Base-by-base conservation (phyloP, 1,284 basidiomycete genomes). In the Apiotrichum veenhuisii region DNA sequence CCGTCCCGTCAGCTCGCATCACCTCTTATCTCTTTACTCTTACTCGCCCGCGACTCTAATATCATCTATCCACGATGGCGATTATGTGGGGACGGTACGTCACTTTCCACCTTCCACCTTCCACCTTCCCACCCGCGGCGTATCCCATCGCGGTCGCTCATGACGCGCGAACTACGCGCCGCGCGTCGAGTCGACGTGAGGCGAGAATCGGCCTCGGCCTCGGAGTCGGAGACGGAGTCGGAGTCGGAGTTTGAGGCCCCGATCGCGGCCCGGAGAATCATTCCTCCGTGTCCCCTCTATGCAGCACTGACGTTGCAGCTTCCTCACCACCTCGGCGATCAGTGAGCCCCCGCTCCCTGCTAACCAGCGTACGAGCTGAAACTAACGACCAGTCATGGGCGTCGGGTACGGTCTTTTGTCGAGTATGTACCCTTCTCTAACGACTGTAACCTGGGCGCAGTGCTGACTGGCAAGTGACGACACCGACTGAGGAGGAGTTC, bases 401-500 rank as follows among this genome's bases (percentile, higher is more conserved):
- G 40, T 14, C 3, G 61, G 58, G 2, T 63, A 63, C 51, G 42
- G 26, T 1, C 37, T 63, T 4, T 45, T 64, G 44, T 41, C 33
- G 3, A 41, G 61, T 59, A 33, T 44, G 54, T 54, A 43, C 22
- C 2, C 25, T 14, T 37, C 1, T 40, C 11, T 1, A 5, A 22
- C 18, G 25, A 17, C 23, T n/a, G n/a, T 37, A 17, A 23, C 4
- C 10, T 11, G 15, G 25, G 22, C 30, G 30, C 12, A 30, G 5
- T 30, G 30, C 5, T 30, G 30, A 12, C 30, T 30, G 30, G 30
- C 23, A 50, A 68, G 68, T 61, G 20, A 66, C 69, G 15, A 72
- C 71, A 26, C 75, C 75, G 17, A 66, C 61, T 22, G 74, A 75
- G 48, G 64, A 77, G 50, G 67, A 77, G 53, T 68, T 74, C 36